A percentile compares a stretch with the other conserved stretches of the same genome.
Conservation (phyloP, 441 rosid genomes). For the Eruca vesicaria region DNA sequence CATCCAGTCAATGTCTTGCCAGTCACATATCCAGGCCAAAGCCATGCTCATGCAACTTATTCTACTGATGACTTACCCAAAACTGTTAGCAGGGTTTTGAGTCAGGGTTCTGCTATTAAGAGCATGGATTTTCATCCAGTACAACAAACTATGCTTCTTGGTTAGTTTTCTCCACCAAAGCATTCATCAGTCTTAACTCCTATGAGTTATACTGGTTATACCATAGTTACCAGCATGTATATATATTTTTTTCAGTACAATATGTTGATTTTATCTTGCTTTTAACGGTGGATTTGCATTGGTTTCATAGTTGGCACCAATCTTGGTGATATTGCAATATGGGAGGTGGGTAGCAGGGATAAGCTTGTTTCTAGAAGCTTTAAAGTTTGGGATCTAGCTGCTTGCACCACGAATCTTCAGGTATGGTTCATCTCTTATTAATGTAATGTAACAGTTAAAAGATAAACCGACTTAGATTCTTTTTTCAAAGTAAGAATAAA, state of each 20-base stretch:
- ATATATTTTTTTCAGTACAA: neutral
- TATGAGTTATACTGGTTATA: neutral
- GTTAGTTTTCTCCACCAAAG: slow-evolving; percentile 39
- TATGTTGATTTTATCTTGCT: slow-evolving; percentile 9
- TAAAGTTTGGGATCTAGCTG: slow-evolving; percentile 69
- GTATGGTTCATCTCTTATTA: slow-evolving; percentile 35
- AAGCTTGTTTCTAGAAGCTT: slow-evolving; percentile 60
- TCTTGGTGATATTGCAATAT: slow-evolving; percentile 69
- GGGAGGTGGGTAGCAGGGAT: slow-evolving; percentile 78
- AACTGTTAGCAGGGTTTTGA: slow-evolving; percentile 46
- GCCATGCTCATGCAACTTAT: slow-evolving; percentile 51
- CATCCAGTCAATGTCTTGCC: slow-evolving; percentile 58
- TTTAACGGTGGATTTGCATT: slow-evolving; percentile 16
- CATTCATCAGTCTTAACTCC: slow-evolving; percentile 3
- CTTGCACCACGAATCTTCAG: slow-evolving; percentile 60
- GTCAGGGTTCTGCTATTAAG: slow-evolving; percentile 70
- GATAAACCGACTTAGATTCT: neutral
- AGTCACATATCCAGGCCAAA: slow-evolving; percentile 56
- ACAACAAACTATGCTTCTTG: slow-evolving; percentile 74
- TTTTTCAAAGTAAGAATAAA: neutral
- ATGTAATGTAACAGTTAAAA: neutral
- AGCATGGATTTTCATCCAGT: slow-evolving; percentile 91
- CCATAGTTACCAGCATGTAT: neutral
- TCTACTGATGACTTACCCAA: slow-evolving; percentile 78
- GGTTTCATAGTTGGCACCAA: slow-evolving; percentile 61